These are phyloP conservation scores for Crataegus laevigata DNA, from an alignment of 306 rosid genomes.

Conservation along the genomic window DNA sequence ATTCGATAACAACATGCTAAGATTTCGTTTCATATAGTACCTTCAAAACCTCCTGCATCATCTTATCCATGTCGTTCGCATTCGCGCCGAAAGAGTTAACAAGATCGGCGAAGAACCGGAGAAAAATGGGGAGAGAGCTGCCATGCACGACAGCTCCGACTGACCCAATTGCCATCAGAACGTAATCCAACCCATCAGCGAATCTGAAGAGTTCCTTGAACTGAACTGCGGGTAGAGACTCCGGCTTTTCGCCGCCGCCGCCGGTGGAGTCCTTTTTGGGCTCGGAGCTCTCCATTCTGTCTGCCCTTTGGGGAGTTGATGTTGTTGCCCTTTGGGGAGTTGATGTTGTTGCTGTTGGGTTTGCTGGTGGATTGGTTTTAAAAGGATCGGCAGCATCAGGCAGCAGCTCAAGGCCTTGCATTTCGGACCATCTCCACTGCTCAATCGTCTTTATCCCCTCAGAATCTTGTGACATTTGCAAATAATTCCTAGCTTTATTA, in stretches of 20 bases:
- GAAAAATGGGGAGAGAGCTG: constrained; percentile 83
- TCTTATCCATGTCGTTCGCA: constrained; percentile 68
- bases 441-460: constrained; percentile 72
- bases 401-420: constrained; percentile 86
- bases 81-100: constrained; percentile 92
- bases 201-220: constrained; percentile 75
- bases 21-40: constrained; percentile 16
- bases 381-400: constrained; percentile 31
- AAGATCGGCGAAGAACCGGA: constrained; percentile 96
- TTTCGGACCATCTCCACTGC: constrained; percentile 98
- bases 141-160: constrained; percentile 90
- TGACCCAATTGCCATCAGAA: constrained; percentile 77
- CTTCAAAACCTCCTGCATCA: constrained; percentile 90
- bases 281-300: constrained; percentile 39
- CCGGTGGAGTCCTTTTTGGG: constrained; percentile 35
- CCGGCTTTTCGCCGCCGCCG: constrained; percentile 27
- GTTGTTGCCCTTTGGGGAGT: neutral
- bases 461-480: constrained; percentile 87
- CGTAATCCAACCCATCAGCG: constrained; percentile 85
- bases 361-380: constrained; percentile 26
- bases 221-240: constrained; percentile 44
- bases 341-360: neutral
- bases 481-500: constrained; percentile 45
- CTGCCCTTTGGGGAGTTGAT: neutral
- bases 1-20: neutral